These are phyloP conservation scores for Balansia obtecta DNA, from an alignment of 2,329 filamentous ascomycete genomes.

Conservation along the genomic window DNA sequence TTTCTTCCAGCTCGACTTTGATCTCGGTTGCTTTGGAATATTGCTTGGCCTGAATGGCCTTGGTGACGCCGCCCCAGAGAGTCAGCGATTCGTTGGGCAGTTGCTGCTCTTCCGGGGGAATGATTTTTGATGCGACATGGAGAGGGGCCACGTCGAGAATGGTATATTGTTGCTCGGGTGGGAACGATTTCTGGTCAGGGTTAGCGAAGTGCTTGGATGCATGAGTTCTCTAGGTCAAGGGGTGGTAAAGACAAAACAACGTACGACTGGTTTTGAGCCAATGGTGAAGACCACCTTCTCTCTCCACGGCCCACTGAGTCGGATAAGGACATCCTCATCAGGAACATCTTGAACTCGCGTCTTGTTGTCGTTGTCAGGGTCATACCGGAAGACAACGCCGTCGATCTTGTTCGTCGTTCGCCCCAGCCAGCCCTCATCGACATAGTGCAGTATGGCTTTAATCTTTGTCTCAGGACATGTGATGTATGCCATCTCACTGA, in stretches of 20 bases:
- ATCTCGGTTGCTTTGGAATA: constrained; percentile 72
- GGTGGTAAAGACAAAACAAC: constrained; percentile 17
- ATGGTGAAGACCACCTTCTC: constrained; percentile 51
- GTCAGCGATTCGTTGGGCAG: constrained; percentile 79
- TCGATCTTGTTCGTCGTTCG: constrained; percentile 84
- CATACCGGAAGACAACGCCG: constrained; percentile 82
- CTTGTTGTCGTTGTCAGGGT: constrained; percentile 74
- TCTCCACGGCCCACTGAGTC: constrained; percentile 80
- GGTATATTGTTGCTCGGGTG: constrained; percentile 50
- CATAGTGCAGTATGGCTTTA: constrained; percentile 85
- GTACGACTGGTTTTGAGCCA: constrained; percentile 48
- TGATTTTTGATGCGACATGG: constrained; percentile 60
- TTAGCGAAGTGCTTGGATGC: background rate
- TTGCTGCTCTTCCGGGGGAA: constrained; percentile 68
- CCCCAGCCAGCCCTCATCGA: constrained; percentile 90
- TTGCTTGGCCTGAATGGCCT: constrained; percentile 73
- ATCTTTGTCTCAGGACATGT: constrained; percentile 82
- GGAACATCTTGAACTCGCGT: constrained; percentile 74
- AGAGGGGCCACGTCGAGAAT: constrained; percentile 86
- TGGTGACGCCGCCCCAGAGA: constrained; percentile 80
- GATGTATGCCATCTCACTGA: constrained; percentile 80
- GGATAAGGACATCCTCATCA: constrained; percentile 69
- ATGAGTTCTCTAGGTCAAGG: background rate
- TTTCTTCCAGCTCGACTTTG: constrained; percentile 87
- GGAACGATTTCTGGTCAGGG: constrained; percentile 25